Conservation (phyloP, 176 grass and related monocot genomes). For the Eleusine coracana region DNA sequence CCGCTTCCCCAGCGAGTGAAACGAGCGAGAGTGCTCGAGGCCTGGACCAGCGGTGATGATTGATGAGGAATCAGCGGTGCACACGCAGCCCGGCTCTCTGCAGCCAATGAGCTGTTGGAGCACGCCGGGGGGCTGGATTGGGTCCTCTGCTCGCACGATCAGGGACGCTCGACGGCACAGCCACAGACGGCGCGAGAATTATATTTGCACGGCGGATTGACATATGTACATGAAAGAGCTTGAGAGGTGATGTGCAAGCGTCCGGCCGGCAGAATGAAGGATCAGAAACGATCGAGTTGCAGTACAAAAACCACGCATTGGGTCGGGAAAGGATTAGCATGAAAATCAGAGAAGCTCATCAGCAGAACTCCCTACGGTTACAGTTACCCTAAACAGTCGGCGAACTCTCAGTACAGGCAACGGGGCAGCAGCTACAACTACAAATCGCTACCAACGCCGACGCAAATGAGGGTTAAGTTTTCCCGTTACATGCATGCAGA, state of each 20-base stretch:
- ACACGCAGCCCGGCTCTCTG: too few relatives aligned
- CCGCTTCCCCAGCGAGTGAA: neutral
- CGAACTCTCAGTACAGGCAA: neutral
- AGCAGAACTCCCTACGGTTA: neutral
- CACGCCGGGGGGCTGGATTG: too few relatives aligned
- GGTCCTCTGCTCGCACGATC: too few relatives aligned
- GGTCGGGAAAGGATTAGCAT: neutral
- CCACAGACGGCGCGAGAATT: too few relatives aligned
- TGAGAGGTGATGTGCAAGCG: neutral
- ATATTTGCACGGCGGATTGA: neutral
- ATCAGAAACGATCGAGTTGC: neutral
- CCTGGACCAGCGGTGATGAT: neutral
- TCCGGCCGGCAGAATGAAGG: too few relatives aligned
- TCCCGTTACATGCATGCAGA: too few relatives aligned
- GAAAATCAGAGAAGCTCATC: neutral
- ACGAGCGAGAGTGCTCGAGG: too few relatives aligned
- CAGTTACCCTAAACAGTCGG: neutral
- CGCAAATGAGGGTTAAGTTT: neutral
- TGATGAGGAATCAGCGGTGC: neutral
- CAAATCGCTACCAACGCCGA: neutral
- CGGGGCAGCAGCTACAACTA: too few relatives aligned
- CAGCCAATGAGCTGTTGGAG: too few relatives aligned
- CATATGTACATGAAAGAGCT: neutral
- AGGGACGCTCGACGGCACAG: too few relatives aligned
- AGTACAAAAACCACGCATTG: neutral